Evolutionary conservation across 2,329 filamentous ascomycete species (phyloP), one percentile per base, ranked within the genome.

Genomic region (Fusarium hostae): DNA sequence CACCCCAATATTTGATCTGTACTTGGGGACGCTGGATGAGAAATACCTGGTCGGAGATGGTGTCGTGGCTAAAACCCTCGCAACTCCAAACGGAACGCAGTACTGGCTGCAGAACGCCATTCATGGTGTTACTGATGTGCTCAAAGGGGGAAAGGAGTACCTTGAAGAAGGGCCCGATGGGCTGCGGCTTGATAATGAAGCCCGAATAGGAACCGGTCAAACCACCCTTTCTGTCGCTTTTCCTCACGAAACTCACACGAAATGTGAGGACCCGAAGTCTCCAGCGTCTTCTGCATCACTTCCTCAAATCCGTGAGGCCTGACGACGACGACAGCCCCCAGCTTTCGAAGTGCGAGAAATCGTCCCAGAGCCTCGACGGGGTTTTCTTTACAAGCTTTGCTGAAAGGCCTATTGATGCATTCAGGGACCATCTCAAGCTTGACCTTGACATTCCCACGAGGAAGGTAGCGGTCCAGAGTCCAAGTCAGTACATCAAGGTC

Each of bases 141-240:
- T 70, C n/a, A 50, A 58, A n/a, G 67, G 67, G 4, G 67, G 65
- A 4, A 60, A 11, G 26, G 47, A 50, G 45, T 69, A 70, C 54
- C 32, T n/a, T 9, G 35, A 58, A 24, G 65, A 69, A 55, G 67
- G 65, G 0, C 59, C 65, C 0, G 92, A 94, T 80, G 85, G 89
- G 5, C 15, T 65, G 8, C n/a, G n/a, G n/a, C n/a, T n/a, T n/a
- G n/a, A n/a, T n/a, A n/a, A n/a, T n/a, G n/a, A n/a, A n/a, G n/a
- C n/a, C n/a, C n/a, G n/a, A n/a, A n/a, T n/a, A n/a, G n/a, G n/a
- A n/a, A n/a, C n/a, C n/a, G n/a, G n/a, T n/a, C n/a, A n/a, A n/a
- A n/a, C n/a, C n/a, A n/a, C n/a, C n/a, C n/a, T n/a, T n/a, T n/a
- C n/a, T n/a, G 15, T 34, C 32, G 13, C 15, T 6, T 15, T 34